Conservation (phyloP, 2,329 filamentous ascomycete species). For the Daldinia sp. region DNA sequence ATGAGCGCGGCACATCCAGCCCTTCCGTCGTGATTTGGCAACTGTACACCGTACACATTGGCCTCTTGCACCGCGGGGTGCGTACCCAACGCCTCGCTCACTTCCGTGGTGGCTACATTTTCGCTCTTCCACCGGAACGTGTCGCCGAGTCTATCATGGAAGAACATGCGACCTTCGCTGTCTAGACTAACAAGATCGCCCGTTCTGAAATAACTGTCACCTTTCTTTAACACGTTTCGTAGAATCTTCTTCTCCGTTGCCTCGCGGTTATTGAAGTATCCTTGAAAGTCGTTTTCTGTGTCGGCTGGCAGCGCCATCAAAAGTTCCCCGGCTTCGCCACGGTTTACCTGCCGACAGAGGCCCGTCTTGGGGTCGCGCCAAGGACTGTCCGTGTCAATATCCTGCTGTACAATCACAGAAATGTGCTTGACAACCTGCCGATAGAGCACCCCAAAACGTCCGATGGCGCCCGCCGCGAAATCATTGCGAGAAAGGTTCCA, state of each 20-base stretch:
- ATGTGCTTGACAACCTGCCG: constrained; percentile 59
- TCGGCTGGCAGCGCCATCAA: constrained; percentile 75
- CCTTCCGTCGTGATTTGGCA: constrained; percentile 83
- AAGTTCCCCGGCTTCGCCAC: constrained; percentile 77
- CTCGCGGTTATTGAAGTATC: constrained; percentile 78
- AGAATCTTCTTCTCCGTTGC: constrained; percentile 79
- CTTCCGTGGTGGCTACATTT: constrained; percentile 84
- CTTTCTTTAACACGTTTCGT: constrained; percentile 74
- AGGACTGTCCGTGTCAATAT: constrained; percentile 74
- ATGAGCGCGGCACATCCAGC: constrained; percentile 81
- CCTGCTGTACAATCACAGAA: constrained; percentile 71
- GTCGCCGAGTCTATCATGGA: constrained; percentile 82
- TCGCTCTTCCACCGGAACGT: constrained; percentile 85
- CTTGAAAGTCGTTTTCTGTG: constrained; percentile 74
- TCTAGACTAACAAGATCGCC: constrained; percentile 84
- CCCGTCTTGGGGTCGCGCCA: constrained; percentile 73
- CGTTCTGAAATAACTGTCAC: constrained; percentile 83
- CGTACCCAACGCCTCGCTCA: constrained; percentile 75
- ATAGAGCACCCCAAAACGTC: constrained; percentile 72
- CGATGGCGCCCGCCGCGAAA: constrained; percentile 79
- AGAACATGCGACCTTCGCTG: constrained; percentile 75
- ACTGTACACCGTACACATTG: constrained; percentile 83
- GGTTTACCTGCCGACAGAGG: constrained; percentile 66
- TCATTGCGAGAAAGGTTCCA: constrained; percentile 80
- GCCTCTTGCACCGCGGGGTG: constrained; percentile 76